Evolutionary conservation across 1,284 basidiomycete species (phyloP).

Genomic region (Ceratobasidium sp.): DNA sequence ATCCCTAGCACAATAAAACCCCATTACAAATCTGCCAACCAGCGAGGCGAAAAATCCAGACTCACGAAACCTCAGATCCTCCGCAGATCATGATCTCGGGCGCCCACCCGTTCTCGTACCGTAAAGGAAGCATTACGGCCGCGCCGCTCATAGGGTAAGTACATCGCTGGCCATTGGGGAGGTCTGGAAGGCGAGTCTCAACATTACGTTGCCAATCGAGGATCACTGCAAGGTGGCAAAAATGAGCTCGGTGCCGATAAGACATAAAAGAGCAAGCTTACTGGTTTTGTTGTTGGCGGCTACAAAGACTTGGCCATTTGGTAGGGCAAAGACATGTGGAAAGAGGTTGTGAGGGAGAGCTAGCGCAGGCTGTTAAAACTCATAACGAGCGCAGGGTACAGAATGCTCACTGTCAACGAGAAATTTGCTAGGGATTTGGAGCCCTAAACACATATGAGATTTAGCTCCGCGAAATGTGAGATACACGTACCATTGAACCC

Average conservation of each 20-base stretch:
- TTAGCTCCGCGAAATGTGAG: conserved; percentile 44
- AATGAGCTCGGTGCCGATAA: no score
- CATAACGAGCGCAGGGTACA: no score
- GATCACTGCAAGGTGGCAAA: conserved; percentile 56
- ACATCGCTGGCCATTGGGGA: conserved; percentile 67
- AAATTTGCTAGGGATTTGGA: conserved; percentile 54
- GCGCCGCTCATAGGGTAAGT: conserved; percentile 65
- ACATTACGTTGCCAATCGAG: conserved; percentile 62
- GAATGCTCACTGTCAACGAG: conserved; percentile 49
- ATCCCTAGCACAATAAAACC: conserved; percentile 49
- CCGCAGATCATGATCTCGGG: conserved; percentile 68
- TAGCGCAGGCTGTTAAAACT: background rate
- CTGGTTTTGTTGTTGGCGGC: conserved; percentile 83
- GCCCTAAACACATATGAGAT: background rate
- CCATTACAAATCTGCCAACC: no score
- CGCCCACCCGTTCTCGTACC: conserved; percentile 60
- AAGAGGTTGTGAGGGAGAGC: conserved; percentile 55
- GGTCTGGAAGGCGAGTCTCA: conserved; percentile 54
- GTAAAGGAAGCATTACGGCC: conserved; percentile 65
- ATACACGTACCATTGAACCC: conserved; percentile 74
- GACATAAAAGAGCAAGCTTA: conserved; percentile 48
- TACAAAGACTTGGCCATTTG: conserved; percentile 79
- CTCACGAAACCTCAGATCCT: conserved; percentile 53
- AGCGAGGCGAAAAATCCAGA: conserved; percentile 29
- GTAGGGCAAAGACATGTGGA: conserved; percentile 62